Conservation (phyloP, 768 basidiomycete species). For the Lentinula sp. region DNA sequence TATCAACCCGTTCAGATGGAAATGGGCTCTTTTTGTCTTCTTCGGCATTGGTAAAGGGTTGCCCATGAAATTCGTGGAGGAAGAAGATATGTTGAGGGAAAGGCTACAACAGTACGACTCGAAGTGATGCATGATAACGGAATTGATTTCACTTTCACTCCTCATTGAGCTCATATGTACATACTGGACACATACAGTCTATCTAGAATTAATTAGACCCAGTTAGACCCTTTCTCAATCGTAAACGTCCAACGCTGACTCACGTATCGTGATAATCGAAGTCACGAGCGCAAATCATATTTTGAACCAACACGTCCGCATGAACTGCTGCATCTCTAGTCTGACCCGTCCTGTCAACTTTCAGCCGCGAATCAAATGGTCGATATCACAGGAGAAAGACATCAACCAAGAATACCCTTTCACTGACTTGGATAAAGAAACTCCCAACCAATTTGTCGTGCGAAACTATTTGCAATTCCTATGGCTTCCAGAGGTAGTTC, state of each 20-base stretch:
- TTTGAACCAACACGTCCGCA: too few relatives aligned
- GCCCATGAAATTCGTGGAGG: slow-evolving; percentile 2
- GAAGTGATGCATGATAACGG: not conserved
- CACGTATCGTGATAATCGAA: too few relatives aligned
- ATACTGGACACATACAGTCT: too few relatives aligned
- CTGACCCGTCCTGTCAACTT: not conserved
- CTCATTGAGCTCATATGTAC: too few relatives aligned
- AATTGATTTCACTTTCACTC: not conserved
- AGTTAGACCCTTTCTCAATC: too few relatives aligned
- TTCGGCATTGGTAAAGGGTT: slow-evolving; percentile 4
- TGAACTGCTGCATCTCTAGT: not conserved
- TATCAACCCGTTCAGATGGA: slow-evolving; percentile 8
- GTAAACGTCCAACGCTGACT: too few relatives aligned
- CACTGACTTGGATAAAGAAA: slow-evolving; percentile 32
- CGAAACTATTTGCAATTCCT: slow-evolving; percentile 72
- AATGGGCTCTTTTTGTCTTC: slow-evolving; percentile 6
- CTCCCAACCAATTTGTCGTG: slow-evolving; percentile 49
- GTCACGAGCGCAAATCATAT: too few relatives aligned
- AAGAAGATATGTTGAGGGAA: slow-evolving; percentile 2
- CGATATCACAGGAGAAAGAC: slow-evolving; percentile 50
- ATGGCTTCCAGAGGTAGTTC: slow-evolving; percentile 68
- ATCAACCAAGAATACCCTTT: slow-evolving; percentile 56
- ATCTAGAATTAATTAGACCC: too few relatives aligned
- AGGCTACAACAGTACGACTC: not conserved
- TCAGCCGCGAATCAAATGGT: slow-evolving; percentile 37